Base-by-base conservation (phyloP, 2,329 filamentous ascomycete species). In the Cladosporium sp. region DNA sequence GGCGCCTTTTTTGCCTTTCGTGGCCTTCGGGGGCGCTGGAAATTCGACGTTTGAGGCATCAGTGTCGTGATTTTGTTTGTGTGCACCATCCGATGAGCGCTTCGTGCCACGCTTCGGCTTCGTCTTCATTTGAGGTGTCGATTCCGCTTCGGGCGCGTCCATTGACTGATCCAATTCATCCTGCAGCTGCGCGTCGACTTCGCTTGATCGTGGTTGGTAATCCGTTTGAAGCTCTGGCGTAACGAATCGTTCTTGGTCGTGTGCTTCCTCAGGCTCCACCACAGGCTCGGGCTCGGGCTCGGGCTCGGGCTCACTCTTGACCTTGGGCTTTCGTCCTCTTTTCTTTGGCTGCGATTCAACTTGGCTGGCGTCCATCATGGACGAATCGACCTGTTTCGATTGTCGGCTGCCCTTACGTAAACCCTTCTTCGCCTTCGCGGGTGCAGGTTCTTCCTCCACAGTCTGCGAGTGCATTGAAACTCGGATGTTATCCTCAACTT, bases 51-150 rank as follows among this genome's bases (percentile, higher is more conserved):
- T 44, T n/a, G 63, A 45, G 3, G 63, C 41, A 45, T 57, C 63
- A 14, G 48, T 55, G 48, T 22, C 44, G 18, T 22, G 56, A 37
- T 57, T 56, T 52, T 64, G 53, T 54, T 70, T 70, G 9, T 55
- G 48, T 33, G 60, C 41, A 4, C 70, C 70, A 46, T 72, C 67
- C 44, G 70, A 72, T 3, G 62, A 68, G 10, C 71, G 62, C 58
- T 73, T 74, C 11, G 59, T 54, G 9, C 68, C 67, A 9, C 66
- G 61, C 51, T 63, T 66, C 2, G 60, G 41, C 52, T 59, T 60
- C 18, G 52, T 22, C 9, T 44, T 42, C 32, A 42, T 41, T 11
- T 59, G 56, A 3, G 63, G 60, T 14, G 63, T 64, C 2, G 60
- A 63, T 49, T 63, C 58, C 18, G 60, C 57, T 11, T 64, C 59